Conservation (phyloP, 306 rosid genomes). For the Cicer cuneatum region DNA sequence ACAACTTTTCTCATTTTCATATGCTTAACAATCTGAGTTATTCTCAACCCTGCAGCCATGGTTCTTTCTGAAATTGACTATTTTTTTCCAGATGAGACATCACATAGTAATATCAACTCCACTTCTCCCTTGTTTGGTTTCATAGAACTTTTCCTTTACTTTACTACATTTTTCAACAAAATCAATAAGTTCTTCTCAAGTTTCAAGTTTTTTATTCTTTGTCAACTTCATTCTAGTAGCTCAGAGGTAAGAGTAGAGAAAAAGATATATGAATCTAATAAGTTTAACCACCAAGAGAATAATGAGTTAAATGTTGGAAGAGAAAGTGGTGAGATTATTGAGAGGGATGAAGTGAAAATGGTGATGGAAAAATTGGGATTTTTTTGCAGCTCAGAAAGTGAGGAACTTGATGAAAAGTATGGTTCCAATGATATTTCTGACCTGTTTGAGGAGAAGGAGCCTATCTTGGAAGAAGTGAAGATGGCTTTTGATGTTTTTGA, state of each 20-base stretch:
- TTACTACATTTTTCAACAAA: constrained; percentile 6
- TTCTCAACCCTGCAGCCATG: background rate
- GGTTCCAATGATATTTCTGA: constrained; percentile 52
- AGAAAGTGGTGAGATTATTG: constrained; percentile 47
- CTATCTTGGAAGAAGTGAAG: constrained; percentile 82
- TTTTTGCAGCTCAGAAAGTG: constrained; percentile 59
- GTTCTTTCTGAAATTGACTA: background rate
- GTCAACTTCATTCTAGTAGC: constrained; percentile 24
- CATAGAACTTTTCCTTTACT: constrained; percentile 5
- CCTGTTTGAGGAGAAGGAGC: constrained; percentile 84
- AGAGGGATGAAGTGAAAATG: constrained; percentile 59
- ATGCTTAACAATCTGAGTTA: background rate
- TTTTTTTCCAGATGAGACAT: background rate
- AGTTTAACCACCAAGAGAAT: constrained; percentile 27
- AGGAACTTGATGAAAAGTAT: constrained; percentile 49
- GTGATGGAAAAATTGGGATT: constrained; percentile 67
- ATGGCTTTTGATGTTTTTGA: constrained; percentile 89
- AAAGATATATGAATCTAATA: constrained; percentile 11
- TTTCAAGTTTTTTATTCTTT: constrained; percentile 39
- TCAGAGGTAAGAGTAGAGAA: constrained; percentile 35
- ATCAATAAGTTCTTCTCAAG: constrained; percentile 8
- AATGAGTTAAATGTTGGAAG: constrained; percentile 22
- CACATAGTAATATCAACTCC: background rate
- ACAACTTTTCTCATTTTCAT: constrained; percentile 36
- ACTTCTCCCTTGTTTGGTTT: constrained; percentile 16